Evolutionary conservation across 1,139 yeast genomes (phyloP).

Genomic region (Pichia inconspicua): DNA sequence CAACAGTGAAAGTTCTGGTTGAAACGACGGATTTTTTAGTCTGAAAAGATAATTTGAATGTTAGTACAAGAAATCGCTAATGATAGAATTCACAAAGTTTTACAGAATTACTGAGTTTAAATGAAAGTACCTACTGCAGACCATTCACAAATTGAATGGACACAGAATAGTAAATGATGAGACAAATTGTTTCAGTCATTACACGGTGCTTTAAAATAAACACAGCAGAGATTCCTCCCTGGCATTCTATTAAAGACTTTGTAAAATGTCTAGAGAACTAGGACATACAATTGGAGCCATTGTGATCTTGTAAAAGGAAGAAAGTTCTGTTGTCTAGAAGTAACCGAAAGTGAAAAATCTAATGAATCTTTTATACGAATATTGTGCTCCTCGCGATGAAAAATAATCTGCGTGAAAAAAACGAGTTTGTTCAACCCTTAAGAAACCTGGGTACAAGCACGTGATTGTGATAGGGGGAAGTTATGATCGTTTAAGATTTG

Average conservation of each 20-base stretch:
- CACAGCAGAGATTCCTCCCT: conserved; percentile 2
- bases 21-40: conserved; percentile 35
- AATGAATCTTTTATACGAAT: neutral
- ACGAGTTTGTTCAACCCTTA: neutral
- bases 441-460: neutral
- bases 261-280: neutral
- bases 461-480: no score
- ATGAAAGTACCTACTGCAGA: conserved; percentile 15
- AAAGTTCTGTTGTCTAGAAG: no score
- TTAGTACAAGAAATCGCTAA: conserved; percentile 21
- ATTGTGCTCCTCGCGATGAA: neutral
- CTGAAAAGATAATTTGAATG: conserved; percentile 17
- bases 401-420: no score
- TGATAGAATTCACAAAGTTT: conserved; percentile 5
- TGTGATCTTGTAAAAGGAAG: conserved; percentile 23
- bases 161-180: conserved; percentile 12
- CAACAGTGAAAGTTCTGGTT: conserved; percentile 91
- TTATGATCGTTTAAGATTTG: no score
- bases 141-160: neutral
- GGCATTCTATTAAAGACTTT: conserved; percentile 16
- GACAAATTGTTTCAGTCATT: neutral
- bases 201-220: conserved; percentile 19
- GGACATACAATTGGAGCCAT: conserved; percentile 91
- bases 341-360: no score
- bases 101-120: conserved; percentile 7